Conservation (phyloP, 208 protist genomes). For the Novymonas esmeraldas region DNA sequence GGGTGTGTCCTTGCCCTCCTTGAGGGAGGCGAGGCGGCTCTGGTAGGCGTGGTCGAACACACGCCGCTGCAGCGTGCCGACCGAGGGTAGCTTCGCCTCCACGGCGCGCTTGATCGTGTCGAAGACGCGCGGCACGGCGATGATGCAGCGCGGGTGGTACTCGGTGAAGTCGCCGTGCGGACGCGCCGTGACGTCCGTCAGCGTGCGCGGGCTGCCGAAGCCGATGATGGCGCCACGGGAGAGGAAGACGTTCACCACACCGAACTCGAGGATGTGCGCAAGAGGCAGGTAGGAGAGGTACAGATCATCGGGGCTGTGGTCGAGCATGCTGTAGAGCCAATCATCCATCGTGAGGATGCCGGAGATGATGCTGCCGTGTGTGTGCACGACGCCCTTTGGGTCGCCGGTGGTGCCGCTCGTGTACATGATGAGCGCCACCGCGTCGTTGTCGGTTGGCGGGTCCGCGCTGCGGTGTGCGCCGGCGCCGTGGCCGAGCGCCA, state of each 20-base stretch:
- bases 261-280: conserved; percentile 93
- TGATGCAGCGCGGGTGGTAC: conserved; percentile 83
- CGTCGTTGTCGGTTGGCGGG: conserved; percentile 60
- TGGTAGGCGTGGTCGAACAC: conserved; percentile 81
- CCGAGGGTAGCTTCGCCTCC: conserved; percentile 65
- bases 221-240: conserved; percentile 59
- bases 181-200: conserved; percentile 66
- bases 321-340: conserved; percentile 57
- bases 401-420: conserved; percentile 92
- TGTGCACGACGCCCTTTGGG: conserved; percentile 91
- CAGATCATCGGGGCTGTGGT: conserved; percentile 43
- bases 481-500: conserved; percentile 46
- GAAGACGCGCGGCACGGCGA: conserved; percentile 88
- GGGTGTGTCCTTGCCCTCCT: conserved; percentile 77
- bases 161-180: conserved; percentile 79
- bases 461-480: conserved; percentile 9
- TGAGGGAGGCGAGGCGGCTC: conserved; percentile 60
- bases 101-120: conserved; percentile 88
- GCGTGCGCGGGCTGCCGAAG: conserved; percentile 83
- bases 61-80: conserved; percentile 59
- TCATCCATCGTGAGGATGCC: conserved; percentile 37
- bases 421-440: conserved; percentile 85
- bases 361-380: conserved; percentile 56
- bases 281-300: conserved; percentile 91
- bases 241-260: conserved; percentile 69